Percentiles rank a stretch among this genome's conserved stretches.
These are phyloP conservation scores for Pugionium dolabratum DNA, from an alignment of 345 rosid genomes.

Conservation along the genomic window DNA sequence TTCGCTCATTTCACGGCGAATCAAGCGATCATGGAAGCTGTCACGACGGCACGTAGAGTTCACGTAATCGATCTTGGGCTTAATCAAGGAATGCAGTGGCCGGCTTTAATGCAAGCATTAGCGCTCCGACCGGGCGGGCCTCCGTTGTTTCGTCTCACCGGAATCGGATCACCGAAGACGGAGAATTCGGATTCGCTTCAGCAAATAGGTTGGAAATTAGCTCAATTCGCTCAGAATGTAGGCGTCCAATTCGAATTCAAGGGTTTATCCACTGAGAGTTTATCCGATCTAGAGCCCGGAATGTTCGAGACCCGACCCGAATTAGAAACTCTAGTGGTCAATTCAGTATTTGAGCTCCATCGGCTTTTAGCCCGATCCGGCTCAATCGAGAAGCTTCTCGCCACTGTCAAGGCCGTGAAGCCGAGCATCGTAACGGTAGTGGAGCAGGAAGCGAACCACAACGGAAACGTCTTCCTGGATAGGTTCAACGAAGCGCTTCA, in stretches of 20 bases:
- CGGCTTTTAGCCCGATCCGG: conserved; percentile 41
- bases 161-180: conserved; percentile 54
- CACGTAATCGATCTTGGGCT: conserved; percentile 83
- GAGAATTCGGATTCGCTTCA: conserved; percentile 39
- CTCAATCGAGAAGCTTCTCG: conserved; percentile 53
- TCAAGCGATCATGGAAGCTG: conserved; percentile 82
- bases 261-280: conserved; percentile 49
- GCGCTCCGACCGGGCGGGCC: conserved; percentile 85
- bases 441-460: conserved; percentile 84
- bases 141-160: conserved; percentile 71
- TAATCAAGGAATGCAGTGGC: conserved; percentile 91
- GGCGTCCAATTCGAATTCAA: conserved; percentile 69
- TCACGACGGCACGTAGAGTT: conserved; percentile 62
- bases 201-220: conserved; percentile 62
- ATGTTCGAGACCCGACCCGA: conserved; percentile 63
- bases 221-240: conserved; percentile 66
- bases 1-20: conserved; percentile 95
- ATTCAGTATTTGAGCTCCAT: conserved; percentile 80
- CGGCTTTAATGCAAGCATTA: conserved; percentile 82
- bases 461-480: conserved; percentile 62
- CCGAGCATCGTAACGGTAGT: conserved; percentile 75
- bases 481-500: conserved; percentile 70
- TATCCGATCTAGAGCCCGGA: conserved; percentile 75
- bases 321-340: conserved; percentile 67
- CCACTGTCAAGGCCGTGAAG: conserved; percentile 60